Conservation (phyloP, 345 rosid genomes). For the Noccaea bulbosa region DNA sequence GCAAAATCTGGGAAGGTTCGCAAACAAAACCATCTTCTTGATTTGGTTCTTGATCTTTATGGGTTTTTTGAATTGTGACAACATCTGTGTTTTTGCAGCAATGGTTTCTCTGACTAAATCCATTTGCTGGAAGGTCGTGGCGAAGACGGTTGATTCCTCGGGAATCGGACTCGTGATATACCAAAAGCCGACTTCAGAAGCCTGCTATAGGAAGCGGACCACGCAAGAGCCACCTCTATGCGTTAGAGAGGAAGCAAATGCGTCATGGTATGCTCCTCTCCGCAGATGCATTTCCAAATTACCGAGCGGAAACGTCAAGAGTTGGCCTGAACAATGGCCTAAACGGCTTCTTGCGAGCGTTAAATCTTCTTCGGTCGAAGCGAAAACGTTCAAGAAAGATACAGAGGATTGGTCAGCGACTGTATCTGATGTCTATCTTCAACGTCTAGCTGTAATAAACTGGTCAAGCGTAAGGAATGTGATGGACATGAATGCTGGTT, state of each 20-base stretch:
- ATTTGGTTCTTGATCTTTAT: constrained; percentile 17
- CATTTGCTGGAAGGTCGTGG: constrained; percentile 82
- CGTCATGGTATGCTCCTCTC: constrained; percentile 82
- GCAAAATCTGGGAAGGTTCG: constrained; percentile 68
- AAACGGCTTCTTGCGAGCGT: constrained; percentile 64
- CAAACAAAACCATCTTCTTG: constrained; percentile 20
- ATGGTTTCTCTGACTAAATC: constrained; percentile 72
- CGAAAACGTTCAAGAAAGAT: constrained; percentile 55
- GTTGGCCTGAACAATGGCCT: constrained; percentile 89
- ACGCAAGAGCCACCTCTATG: constrained; percentile 69
- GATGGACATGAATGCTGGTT: constrained; percentile 96
- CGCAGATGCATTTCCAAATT: constrained; percentile 64
- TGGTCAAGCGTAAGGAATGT: constrained; percentile 74
- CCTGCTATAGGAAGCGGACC: constrained; percentile 67
- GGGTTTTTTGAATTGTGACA: neutral
- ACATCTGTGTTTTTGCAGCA: constrained; percentile 55
- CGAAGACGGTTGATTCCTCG: constrained; percentile 61
- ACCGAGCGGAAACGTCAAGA: constrained; percentile 48
- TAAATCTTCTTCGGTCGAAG: constrained; percentile 56
- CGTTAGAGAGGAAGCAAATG: constrained; percentile 49
- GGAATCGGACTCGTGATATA: constrained; percentile 85
- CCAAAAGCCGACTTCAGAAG: constrained; percentile 71
- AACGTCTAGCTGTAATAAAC: constrained; percentile 61
- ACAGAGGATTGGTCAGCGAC: constrained; percentile 71
- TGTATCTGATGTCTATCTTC: constrained; percentile 68